These are phyloP conservation scores for Penstemon barbatus DNA, from an alignment of 257 asterid genomes.

Conservation along the genomic window DNA sequence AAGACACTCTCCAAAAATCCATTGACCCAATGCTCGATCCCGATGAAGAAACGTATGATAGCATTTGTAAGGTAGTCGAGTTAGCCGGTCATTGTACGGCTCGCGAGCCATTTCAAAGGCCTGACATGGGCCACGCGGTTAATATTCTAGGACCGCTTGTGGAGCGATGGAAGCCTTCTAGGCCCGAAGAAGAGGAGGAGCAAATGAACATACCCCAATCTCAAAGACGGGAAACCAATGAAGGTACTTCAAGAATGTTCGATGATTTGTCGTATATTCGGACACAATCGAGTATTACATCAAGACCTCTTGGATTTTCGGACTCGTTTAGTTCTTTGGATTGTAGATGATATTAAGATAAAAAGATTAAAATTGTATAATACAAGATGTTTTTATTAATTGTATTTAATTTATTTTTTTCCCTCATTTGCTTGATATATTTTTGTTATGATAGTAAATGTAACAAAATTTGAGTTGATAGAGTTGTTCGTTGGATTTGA, in stretches of 20 bases:
- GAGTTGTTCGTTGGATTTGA: conserved; percentile 28
- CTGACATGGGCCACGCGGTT: conserved; percentile 97
- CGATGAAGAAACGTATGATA: conserved; percentile 73
- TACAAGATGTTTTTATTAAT: conserved; percentile 9
- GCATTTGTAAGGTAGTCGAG: conserved; percentile 84
- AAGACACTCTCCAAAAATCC: conserved; percentile 68
- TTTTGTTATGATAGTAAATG: conserved; percentile 11
- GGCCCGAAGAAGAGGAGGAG: conserved; percentile 60
- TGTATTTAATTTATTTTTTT: conserved; percentile 52
- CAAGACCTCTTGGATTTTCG: conserved; percentile 69
- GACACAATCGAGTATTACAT: conserved; percentile 77
- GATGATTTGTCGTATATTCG: conserved; percentile 61
- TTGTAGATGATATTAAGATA: conserved; percentile 52
- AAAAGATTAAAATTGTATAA: conserved; percentile 20
- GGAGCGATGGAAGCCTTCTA: conserved; percentile 81
- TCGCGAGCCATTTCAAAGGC: conserved; percentile 87
- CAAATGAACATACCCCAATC: conserved; percentile 88
- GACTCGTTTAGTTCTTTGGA: conserved; percentile 71
- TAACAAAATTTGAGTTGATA: conserved; percentile 27
- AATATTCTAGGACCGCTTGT: conserved; percentile 89
- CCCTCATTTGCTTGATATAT: conserved; percentile 22
- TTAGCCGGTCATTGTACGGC: conserved; percentile 92
- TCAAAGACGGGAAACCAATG: conserved; percentile 89
- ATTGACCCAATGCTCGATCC: conserved; percentile 68
- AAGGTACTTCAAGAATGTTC: conserved; percentile 93